Evolutionary conservation across 805 yeast species (phyloP).

Genomic region (Ogataea trehalophila): DNA sequence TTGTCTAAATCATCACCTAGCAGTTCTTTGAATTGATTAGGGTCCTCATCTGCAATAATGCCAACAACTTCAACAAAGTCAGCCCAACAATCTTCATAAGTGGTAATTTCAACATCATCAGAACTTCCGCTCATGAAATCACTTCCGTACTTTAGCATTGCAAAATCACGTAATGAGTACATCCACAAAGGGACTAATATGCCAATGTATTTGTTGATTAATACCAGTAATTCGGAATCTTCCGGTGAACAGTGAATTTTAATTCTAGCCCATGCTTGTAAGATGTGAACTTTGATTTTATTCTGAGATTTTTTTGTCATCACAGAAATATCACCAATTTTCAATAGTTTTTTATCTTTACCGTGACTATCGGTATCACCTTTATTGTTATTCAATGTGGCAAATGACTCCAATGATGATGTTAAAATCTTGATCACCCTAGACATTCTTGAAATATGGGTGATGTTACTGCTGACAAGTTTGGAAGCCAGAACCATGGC

Average conservation of each 20-base stretch:
- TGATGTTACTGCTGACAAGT: slow-evolving; percentile 60
- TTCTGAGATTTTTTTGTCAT: slow-evolving; percentile 41
- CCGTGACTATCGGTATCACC: slow-evolving; percentile 19
- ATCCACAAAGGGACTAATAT: slow-evolving; percentile 77
- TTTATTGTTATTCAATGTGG: slow-evolving; percentile 19
- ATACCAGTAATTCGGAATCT: slow-evolving; percentile 42
- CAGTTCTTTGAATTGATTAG: slow-evolving; percentile 38
- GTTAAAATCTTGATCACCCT: slow-evolving; percentile 63
- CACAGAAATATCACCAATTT: slow-evolving; percentile 53
- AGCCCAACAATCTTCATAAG: slow-evolving; percentile 64
- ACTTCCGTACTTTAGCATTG: slow-evolving; percentile 54
- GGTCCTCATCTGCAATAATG: slow-evolving; percentile 50
- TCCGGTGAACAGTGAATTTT: slow-evolving; percentile 29
- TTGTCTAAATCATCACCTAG: slow-evolving; percentile 54
- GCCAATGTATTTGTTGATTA: slow-evolving; percentile 53
- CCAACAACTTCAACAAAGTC: slow-evolving; percentile 75
- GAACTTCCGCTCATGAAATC: slow-evolving; percentile 30
- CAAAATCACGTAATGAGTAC: slow-evolving; percentile 65
- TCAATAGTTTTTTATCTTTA: slow-evolving; percentile 31
- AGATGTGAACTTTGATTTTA: slow-evolving; percentile 52
- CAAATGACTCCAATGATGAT: slow-evolving; percentile 58
- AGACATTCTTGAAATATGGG: slow-evolving; percentile 42
- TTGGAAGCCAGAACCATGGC: slow-evolving; percentile 78
- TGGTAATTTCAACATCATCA: slow-evolving; percentile 40
- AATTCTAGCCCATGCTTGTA: slow-evolving; percentile 72